Percentiles rank a stretch among this genome's conserved stretches.
Conservation (phyloP, 2,329 filamentous ascomycete genomes). For the Aspergillus awamori region DNA sequence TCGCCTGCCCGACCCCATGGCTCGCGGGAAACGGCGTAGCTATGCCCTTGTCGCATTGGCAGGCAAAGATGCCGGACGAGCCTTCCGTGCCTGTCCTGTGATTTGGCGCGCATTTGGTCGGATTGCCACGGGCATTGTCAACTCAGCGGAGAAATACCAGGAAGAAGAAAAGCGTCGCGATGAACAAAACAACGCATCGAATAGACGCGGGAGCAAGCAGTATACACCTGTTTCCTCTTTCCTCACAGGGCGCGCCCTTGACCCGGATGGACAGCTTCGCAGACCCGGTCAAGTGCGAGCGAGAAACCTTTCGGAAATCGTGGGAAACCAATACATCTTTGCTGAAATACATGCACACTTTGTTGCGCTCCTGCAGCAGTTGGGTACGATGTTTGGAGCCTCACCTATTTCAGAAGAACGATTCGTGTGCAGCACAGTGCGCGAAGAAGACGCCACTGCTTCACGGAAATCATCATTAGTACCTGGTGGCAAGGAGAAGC, state of each 20-base stretch:
- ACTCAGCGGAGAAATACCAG: slow-evolving; percentile 48
- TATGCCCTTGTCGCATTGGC: slow-evolving; percentile 62
- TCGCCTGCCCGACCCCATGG: slow-evolving; percentile 60
- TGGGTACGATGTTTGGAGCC: slow-evolving; percentile 51
- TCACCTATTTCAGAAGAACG: slow-evolving; percentile 46
- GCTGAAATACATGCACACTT: slow-evolving; percentile 60
- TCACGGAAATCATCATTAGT: slow-evolving; percentile 31
- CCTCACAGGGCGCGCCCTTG: slow-evolving; percentile 58
- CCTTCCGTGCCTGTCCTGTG: slow-evolving; percentile 50
- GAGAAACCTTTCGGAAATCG: slow-evolving; percentile 61
- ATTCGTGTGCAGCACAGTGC: slow-evolving; percentile 44
- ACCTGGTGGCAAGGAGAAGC: slow-evolving; percentile 21
- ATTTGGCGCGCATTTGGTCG: slow-evolving; percentile 58
- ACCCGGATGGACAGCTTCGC: slow-evolving; percentile 59
- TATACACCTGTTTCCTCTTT: slow-evolving; percentile 62
- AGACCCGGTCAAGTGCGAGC: slow-evolving; percentile 57
- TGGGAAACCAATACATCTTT: slow-evolving; percentile 62
- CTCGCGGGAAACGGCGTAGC: slow-evolving; percentile 58
- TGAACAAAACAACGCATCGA: slow-evolving; percentile 35
- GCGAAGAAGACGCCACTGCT: slow-evolving; percentile 26
- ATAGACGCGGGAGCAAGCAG: slow-evolving; percentile 39
- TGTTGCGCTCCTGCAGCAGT: slow-evolving; percentile 51
- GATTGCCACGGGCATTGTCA: slow-evolving; percentile 57
- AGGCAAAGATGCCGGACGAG: slow-evolving; percentile 54
- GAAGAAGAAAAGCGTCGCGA: slow-evolving; percentile 49